phyloP scores from a whole-genome alignment of 1,284 basidiomycete species.

The Fistulinella staudtii region DNA sequence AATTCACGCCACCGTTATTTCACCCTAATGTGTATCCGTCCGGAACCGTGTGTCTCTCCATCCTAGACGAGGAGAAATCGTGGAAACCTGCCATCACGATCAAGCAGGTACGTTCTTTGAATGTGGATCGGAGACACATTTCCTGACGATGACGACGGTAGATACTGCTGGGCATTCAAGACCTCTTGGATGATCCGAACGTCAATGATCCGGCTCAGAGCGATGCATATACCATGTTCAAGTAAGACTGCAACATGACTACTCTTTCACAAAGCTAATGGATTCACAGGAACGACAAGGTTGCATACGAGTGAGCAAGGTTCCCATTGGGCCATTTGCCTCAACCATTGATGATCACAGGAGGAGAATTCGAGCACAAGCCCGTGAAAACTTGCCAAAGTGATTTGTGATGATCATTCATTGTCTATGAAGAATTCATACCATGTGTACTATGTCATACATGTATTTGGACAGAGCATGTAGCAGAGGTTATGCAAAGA shows the following conservation, averaged over 20 bases:
- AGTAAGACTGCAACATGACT: constrained; percentile 50
- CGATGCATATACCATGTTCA: constrained; percentile 97
- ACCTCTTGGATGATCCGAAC: constrained; percentile 91
- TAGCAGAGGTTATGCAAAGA: constrained; percentile 2
- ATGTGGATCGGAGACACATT: not conserved
- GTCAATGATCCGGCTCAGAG: constrained; percentile 94
- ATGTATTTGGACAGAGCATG: constrained; percentile 12
- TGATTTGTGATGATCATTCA: constrained; percentile 33
- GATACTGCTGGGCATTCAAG: constrained; percentile 95
- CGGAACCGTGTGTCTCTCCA: constrained; percentile 97
- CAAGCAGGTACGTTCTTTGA: constrained; percentile 72
- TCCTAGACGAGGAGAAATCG: constrained; percentile 97
- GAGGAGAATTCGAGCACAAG: constrained; percentile 76
- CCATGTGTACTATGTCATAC: constrained; percentile 7
- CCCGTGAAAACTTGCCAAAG: constrained; percentile 81
- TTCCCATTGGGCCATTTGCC: not conserved
- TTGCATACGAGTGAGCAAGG: constrained; percentile 76
- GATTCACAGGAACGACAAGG: constrained; percentile 74
- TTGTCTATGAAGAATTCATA: not conserved
- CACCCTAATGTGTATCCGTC: constrained; percentile 99
- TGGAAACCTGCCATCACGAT: constrained; percentile 99
- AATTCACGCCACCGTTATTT: constrained; percentile 94
- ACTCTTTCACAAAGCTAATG: constrained; percentile 6
- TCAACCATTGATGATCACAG: constrained; percentile 36
- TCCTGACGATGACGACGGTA: constrained; percentile 32